Evolutionary conservation across 148 eudicot species (phyloP), one percentile per base, ranked within the genome.

Genomic region (Salicornia ramosissima): DNA sequence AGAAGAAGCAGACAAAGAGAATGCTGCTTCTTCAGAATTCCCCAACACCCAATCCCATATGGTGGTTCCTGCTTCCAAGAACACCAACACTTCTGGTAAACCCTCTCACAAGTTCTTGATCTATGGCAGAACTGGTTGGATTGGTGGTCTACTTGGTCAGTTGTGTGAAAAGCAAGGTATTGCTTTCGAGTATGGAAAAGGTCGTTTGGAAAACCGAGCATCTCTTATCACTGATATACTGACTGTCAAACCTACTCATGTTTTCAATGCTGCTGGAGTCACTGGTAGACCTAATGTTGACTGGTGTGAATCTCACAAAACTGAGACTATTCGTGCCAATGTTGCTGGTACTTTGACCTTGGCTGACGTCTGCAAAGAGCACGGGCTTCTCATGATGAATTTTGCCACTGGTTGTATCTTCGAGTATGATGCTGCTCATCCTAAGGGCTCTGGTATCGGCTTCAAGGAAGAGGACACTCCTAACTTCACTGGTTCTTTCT

Each of bases 391-490:
- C 5, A 49, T 88, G 83, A 74, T 88, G 67, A 84, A 88, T 69
- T 86, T 71, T 66, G 90, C 90, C 1, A 88, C 90, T 46, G 90
- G 90, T n/a, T 88, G 90, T 73, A 88, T 88, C 33, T 88, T 84
- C 53, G 90, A 88, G 39, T 84, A 88, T 70, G 84, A 88, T 67
- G 84, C 71, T n/a, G 56, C 70, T 10, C 90, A 86, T 75, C 87
- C 86, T 9, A 67, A 76, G 63, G 88, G 90, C 47, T 86, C 88
- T 36, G 90, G 94, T 34, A 78, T 86, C 49, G 94, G 94, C 73
- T 88, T 78, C 53, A 88, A 84, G 80, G 94, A 86, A 70, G 94
- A 88, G 71, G 90, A 86, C 69, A 86, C 61, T 15, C 90, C 94
- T 19, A 88, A 88, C 75, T 86, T 88, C 65, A 51, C 52, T 5